Conservation (phyloP, 2,329 filamentous ascomycete species). For the Triangularia setosa region DNA sequence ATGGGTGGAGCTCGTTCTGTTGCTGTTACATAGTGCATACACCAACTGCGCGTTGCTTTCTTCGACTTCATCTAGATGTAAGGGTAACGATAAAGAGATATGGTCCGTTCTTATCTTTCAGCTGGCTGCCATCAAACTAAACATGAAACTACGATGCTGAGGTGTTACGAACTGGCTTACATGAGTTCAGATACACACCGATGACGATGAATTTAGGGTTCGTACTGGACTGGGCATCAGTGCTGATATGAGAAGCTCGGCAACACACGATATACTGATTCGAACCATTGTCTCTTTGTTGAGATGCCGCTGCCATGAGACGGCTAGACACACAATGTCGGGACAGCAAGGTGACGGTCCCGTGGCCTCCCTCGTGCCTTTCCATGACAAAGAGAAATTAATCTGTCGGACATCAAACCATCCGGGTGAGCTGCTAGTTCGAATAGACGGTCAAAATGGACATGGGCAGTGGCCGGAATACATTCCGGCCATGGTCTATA, state of each 20-base stretch:
- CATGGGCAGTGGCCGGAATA: constrained; percentile 39
- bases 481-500: constrained; percentile 48
- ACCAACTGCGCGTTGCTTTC: neutral
- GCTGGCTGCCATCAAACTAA: neutral
- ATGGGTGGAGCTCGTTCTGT: constrained; percentile 19
- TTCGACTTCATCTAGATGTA: constrained; percentile 1
- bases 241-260: neutral
- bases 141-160: no score
- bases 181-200: neutral
- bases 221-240: neutral
- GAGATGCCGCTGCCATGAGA: neutral
- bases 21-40: constrained; percentile 17
- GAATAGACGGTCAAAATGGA: neutral
- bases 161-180: neutral
- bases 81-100: neutral
- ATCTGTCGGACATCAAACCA: constrained; percentile 1
- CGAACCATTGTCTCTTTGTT: neutral
- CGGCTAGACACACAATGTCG: neutral
- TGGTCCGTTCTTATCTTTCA: neutral
- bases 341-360: neutral
- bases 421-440: neutral
- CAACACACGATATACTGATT: neutral
- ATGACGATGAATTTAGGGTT: neutral
- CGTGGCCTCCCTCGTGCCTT: neutral
- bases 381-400: constrained; percentile 27